Conservation (phyloP, 768 basidiomycete species). For the Collybia sp. region DNA sequence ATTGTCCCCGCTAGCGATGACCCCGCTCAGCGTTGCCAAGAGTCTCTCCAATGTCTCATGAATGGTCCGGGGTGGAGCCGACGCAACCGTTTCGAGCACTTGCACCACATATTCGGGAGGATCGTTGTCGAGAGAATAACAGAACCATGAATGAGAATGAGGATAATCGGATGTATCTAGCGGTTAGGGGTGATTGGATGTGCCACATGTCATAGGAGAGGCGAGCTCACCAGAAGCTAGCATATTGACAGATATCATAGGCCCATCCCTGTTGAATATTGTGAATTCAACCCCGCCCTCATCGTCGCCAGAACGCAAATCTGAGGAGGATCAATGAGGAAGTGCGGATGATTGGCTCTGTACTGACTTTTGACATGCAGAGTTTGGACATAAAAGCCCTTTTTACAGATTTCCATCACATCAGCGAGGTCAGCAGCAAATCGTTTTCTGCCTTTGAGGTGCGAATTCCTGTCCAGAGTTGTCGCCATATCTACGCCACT, state of each 20-base stretch:
- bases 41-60: conserved; percentile 40
- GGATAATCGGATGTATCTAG: conserved; percentile 69
- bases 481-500: not conserved
- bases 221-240: conserved; percentile 42
- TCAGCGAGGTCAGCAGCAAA: conserved; percentile 55
- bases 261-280: conserved; percentile 29
- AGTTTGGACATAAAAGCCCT: conserved; percentile 30
- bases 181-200: not conserved
- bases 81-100: conserved; percentile 41
- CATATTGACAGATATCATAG: conserved; percentile 33
- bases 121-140: conserved; percentile 45
- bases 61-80: conserved; percentile 35
- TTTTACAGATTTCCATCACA: conserved; percentile 29
- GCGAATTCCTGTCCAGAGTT: conserved; percentile 27
- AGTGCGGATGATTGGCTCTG: not conserved
- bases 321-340: conserved; percentile 24
- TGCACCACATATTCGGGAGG: conserved; percentile 32
- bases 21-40: conserved; percentile 25
- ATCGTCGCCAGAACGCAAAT: conserved; percentile 51
- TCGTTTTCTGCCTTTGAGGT: conserved; percentile 52
- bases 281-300: conserved; percentile 58
- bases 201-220: not conserved
- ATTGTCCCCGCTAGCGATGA: not conserved
- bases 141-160: conserved; percentile 48
- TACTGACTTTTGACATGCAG: conserved; percentile 38